Evolutionary conservation across 306 rosid genomes (phyloP).

Genomic region (Prunus mira): DNA sequence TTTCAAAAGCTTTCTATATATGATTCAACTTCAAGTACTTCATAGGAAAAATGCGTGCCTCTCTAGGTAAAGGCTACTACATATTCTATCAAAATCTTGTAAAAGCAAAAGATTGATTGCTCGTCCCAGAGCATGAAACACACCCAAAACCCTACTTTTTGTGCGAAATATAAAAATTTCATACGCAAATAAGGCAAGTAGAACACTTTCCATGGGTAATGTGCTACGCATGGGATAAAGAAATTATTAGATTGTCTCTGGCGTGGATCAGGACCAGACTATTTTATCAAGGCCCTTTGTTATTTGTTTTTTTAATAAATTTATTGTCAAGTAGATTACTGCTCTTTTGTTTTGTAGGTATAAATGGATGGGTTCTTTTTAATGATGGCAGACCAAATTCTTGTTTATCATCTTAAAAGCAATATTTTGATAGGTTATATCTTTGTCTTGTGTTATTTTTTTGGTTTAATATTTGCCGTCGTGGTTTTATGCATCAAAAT

Average conservation of each 20-base stretch:
- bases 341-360: conserved; percentile 10
- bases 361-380: conserved; percentile 7
- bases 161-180: not conserved
- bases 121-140: not conserved
- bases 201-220: conserved; percentile 17
- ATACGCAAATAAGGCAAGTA: conserved; percentile 12
- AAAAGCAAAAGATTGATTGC: not conserved
- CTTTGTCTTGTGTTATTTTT: not conserved
- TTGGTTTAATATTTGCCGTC: not conserved
- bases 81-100: not conserved
- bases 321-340: not conserved
- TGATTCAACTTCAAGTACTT: not conserved
- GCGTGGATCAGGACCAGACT: conserved; percentile 19
- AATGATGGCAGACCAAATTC: conserved; percentile 28
- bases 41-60: not conserved
- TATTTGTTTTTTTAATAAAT: not conserved
- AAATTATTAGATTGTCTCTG: conserved; percentile 13
- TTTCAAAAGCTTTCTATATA: not conserved
- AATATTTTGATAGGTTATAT: not conserved
- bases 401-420: not conserved
- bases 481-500: no score
- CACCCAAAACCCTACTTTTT: not conserved
- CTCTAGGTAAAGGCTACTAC: not conserved
- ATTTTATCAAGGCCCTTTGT: not conserved
- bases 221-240: conserved; percentile 12